Evolutionary conservation across 2,329 filamentous ascomycete species (phyloP).

Genomic region (Botrytis byssoidea): DNA sequence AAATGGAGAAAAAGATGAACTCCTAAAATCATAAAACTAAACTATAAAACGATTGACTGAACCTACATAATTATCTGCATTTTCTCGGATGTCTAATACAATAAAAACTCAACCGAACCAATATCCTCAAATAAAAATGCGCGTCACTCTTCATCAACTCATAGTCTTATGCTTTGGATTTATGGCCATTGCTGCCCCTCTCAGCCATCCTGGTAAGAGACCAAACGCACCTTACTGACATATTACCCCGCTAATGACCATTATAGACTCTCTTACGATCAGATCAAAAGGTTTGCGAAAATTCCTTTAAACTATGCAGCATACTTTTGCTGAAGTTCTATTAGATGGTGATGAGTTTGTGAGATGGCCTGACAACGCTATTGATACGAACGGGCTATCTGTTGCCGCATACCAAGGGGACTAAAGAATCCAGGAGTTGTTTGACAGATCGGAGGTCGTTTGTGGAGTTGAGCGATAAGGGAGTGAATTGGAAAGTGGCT

Average conservation of each 20-base stretch:
- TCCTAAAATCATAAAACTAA: not conserved
- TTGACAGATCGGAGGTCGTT: not conserved
- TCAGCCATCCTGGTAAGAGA: not conserved
- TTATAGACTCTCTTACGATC: not conserved
- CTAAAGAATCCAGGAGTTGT: not conserved
- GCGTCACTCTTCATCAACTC: not conserved
- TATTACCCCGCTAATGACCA: not conserved
- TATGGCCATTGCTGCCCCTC: slow-evolving; percentile 6
- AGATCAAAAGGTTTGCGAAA: not conserved
- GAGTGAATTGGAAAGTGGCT: not conserved
- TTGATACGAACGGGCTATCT: not conserved
- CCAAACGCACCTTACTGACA: not conserved
- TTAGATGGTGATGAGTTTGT: slow-evolving; percentile 14
- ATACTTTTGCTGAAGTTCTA: not conserved
- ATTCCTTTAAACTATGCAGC: not conserved
- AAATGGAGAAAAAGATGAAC: not conserved
- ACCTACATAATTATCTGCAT: not conserved
- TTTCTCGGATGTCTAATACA: not conserved
- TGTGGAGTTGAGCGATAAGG: too few relatives aligned
- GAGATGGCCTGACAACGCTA: slow-evolving; percentile 9
- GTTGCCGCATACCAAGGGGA: slow-evolving; percentile 1
- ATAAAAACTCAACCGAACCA: not conserved
- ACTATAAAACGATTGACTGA: slow-evolving; percentile 4
- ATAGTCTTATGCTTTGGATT: not conserved
- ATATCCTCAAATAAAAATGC: not conserved